A percentile compares a stretch with the other conserved stretches of the same genome.
Evolutionary conservation across 768 basidiomycete species (phyloP).

Genomic region (Leccinum sublutescens): DNA sequence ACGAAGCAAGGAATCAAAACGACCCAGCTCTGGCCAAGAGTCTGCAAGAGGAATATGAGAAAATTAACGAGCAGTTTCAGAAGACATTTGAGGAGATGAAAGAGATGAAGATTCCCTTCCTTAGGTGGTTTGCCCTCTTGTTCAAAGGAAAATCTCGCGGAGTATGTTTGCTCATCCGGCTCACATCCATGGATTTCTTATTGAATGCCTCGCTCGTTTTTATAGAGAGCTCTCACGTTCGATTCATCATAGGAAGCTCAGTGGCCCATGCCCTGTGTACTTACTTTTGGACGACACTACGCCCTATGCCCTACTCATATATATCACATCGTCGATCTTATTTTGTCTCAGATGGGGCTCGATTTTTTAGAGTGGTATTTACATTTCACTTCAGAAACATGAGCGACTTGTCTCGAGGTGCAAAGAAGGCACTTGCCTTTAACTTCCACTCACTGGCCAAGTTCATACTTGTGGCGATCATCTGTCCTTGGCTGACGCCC

Average conservation of each 20-base stretch:
- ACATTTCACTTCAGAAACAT: not conserved
- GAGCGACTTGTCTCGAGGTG: not conserved
- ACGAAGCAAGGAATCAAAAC: constrained; percentile 16
- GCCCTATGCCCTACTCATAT: not conserved
- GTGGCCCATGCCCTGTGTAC: not conserved
- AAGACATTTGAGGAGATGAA: constrained; percentile 23
- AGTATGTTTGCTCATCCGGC: constrained; percentile 1
- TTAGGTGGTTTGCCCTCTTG: constrained; percentile 11
- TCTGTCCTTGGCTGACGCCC: not conserved
- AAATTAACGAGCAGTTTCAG: constrained; percentile 7
- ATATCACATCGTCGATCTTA: not conserved
- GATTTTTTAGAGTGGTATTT: not conserved
- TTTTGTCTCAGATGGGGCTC: not conserved
- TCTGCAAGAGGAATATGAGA: constrained; percentile 13
- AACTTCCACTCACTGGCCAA: not conserved
- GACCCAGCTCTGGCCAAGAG: constrained; percentile 10
- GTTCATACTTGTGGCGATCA: not conserved
- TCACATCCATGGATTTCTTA: not conserved
- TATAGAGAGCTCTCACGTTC: constrained; percentile 6
- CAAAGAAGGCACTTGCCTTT: not conserved
- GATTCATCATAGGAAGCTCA: not conserved
- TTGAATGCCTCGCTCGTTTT: not conserved
- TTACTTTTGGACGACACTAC: not conserved
- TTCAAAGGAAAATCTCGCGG: constrained; percentile 6
- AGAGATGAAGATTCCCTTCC: constrained; percentile 16